Evolutionary conservation across 2,329 filamentous ascomycete species (phyloP), one percentile per base, ranked within the genome.

Genomic region (Talaromyces sp.): DNA sequence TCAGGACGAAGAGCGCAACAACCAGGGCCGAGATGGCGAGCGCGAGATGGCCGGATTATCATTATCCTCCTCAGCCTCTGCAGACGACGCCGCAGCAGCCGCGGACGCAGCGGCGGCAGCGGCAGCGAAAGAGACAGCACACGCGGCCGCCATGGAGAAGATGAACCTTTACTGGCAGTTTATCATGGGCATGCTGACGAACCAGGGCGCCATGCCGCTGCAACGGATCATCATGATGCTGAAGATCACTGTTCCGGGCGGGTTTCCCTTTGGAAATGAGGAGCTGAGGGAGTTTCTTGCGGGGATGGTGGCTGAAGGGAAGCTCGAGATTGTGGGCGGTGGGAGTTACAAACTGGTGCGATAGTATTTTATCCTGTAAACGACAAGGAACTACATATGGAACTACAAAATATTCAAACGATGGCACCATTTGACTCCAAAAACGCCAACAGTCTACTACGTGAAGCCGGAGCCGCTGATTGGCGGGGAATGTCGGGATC

Each of bases 171-270:
- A 97, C 75, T 91, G 90, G 85, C 89, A 92, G 69, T 97, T 96
- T 72, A 92, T 99, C 61, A 81, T 92, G 60, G 91, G 91, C 56
- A 97, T 99, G 94, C 79, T 99, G 75, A 97, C 91, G 63, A 97
- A 97, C 74, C 89, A 91, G 67, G 88, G 88, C 19, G 85, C 88
- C 29, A 94, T 97, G 90, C 88, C 90, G 56, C 78, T 92, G 61
- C 81, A 81, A 59, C 85, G 92, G 71, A 95, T 99, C 65, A 83
- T 87, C 9, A 96, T 92, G 88, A 97, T 97, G 91, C 83, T 99
- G 81, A 91, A 91, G 76, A 93, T 97, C 83, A 83, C 93, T 61
- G 86, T 97, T 57, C 85, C 90, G 0, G 91, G 91, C 12, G 92
- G 92, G 1, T 97, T 96, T 71, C 85, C 90, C 0, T 96, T 91